phyloP scores from a whole-genome alignment of 148 eudicot species.

The Rhododendron molle region DNA sequence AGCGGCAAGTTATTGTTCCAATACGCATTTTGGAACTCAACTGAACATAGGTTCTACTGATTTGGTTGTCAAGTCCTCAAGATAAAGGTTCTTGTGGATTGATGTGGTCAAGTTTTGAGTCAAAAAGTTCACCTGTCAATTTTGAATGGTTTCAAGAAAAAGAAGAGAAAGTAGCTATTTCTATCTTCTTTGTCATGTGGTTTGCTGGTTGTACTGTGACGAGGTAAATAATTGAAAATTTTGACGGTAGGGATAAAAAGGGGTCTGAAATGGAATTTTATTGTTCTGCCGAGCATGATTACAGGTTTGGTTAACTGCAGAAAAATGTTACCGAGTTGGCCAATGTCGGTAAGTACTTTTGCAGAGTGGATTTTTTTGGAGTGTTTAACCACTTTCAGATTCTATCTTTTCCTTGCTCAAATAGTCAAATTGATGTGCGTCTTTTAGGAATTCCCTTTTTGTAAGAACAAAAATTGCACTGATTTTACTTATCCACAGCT shows the following conservation, averaged over 20 bases:
- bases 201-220: not conserved
- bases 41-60: not conserved
- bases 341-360: not conserved
- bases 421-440: not conserved
- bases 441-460: not conserved
- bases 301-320: not conserved
- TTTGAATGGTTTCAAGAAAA: not conserved
- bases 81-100: not conserved
- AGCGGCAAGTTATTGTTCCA: not conserved
- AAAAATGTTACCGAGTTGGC: slow-evolving; percentile 4
- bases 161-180: not conserved
- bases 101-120: slow-evolving; percentile 4
- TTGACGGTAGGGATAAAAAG: not conserved
- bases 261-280: not conserved
- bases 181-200: not conserved
- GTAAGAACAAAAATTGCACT: not conserved
- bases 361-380: not conserved
- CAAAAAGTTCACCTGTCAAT: not conserved
- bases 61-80: not conserved
- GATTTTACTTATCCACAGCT: slow-evolving; percentile 35
- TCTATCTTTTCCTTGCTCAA: not conserved
- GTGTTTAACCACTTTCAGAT: slow-evolving; percentile 1
- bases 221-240: not conserved
- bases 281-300: not conserved
- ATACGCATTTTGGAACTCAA: not conserved